Conservation (phyloP, 163 green algal species). For the Scenedesmus sp. region DNA sequence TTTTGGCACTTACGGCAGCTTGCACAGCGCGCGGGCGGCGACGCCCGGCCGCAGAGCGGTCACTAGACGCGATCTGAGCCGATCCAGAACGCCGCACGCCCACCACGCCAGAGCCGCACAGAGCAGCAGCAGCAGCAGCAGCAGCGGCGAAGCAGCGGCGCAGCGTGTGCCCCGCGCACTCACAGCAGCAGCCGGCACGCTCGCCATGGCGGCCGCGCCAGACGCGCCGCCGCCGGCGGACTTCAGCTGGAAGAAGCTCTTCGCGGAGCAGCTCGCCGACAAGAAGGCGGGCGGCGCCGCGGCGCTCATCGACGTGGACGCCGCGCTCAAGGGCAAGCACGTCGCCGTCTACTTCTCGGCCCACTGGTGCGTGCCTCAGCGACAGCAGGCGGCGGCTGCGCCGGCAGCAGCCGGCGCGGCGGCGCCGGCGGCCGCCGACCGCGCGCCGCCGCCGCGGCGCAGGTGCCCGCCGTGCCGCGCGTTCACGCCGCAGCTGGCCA, state of each 20-base stretch:
- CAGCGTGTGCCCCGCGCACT: too few species aligned
- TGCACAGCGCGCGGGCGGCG: too few species aligned
- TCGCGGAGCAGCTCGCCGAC: constrained; percentile 11
- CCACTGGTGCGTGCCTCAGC: constrained; percentile 36
- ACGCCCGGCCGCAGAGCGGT: too few species aligned
- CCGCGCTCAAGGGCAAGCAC: constrained; percentile 36
- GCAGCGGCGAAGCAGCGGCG: not conserved
- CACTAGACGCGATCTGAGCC: too few species aligned
- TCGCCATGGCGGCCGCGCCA: not conserved
- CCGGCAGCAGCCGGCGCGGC: not conserved
- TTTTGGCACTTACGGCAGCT: too few species aligned
- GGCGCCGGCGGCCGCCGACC: too few species aligned
- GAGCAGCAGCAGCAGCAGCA: not conserved
- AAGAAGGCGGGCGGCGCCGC: not conserved
- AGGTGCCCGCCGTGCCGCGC: constrained; percentile 70
- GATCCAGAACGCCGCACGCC: too few species aligned
- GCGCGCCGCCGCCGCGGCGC: too few species aligned
- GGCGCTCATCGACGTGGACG: not conserved
- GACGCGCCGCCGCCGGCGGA: not conserved
- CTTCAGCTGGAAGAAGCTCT: constrained; percentile 1
- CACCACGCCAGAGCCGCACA: too few species aligned
- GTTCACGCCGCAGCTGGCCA: constrained; percentile 69
- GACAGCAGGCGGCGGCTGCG: not conserved
- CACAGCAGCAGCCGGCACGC: constrained; percentile 5
- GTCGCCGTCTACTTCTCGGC: constrained; percentile 49